Evolutionary conservation across 2,329 filamentous ascomycete genomes (phyloP).

Genomic region (Nothomitra cinnamomea): DNA sequence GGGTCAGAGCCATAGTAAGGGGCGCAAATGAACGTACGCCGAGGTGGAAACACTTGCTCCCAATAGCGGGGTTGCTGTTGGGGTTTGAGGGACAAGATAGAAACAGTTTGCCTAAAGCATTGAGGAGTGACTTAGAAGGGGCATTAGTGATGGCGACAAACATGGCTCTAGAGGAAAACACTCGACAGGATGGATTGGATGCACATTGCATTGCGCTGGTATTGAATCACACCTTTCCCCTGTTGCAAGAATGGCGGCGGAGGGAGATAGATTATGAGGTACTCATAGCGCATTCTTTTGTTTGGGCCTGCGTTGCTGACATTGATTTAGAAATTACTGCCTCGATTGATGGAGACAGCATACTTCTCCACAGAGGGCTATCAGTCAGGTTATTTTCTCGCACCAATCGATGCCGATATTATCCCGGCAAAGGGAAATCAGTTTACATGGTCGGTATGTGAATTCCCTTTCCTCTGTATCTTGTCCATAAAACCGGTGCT

Average conservation of each 20-base stretch:
- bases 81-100: constrained; percentile 52
- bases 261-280: constrained; percentile 13
- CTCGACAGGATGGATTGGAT: constrained; percentile 31
- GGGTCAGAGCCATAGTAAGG: constrained; percentile 39
- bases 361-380: constrained; percentile 58
- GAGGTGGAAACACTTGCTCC: constrained; percentile 71
- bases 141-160: constrained; percentile 62
- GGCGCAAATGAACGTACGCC: constrained; percentile 44
- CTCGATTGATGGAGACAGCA: constrained; percentile 48
- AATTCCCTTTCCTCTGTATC: not conserved
- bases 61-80: constrained; percentile 61
- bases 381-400: constrained; percentile 58
- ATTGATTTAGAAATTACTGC: constrained; percentile 34
- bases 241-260: constrained; percentile 9
- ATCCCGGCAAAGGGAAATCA: constrained; percentile 32
- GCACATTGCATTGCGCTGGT: constrained; percentile 17
- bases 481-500: no score
- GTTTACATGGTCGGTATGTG: constrained; percentile 43
- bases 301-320: constrained; percentile 10
- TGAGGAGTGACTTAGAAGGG: constrained; percentile 51
- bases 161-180: constrained; percentile 47
- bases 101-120: constrained; percentile 41
- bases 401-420: constrained; percentile 50
- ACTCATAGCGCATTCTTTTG: not conserved
- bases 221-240: constrained; percentile 1